Evolutionary conservation across 257 asterid genomes (phyloP).

Genomic region (Henckelia pumila): DNA sequence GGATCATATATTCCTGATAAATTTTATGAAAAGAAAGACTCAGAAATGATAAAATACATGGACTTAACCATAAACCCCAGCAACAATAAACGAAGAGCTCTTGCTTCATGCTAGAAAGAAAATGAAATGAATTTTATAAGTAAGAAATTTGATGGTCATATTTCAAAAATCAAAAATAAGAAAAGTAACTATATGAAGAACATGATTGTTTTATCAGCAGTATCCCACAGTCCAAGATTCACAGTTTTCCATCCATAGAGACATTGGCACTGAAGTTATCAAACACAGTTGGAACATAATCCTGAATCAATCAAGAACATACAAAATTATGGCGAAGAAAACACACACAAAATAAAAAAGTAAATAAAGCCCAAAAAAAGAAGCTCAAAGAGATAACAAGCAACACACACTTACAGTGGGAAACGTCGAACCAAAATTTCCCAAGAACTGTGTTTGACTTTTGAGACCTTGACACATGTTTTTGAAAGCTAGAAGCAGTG

Average conservation of each 20-base stretch:
- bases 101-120: background rate
- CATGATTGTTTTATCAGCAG: constrained; percentile 40
- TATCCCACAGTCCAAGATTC: constrained; percentile 62
- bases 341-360: background rate
- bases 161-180: background rate
- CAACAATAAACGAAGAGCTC: background rate
- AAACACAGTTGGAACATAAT: constrained; percentile 54
- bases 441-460: no score
- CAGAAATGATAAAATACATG: background rate
- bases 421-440: no score
- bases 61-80: background rate
- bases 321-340: background rate
- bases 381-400: background rate
- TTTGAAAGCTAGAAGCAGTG: no score
- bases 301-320: constrained; percentile 30
- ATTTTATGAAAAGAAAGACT: background rate
- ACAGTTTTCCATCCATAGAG: constrained; percentile 49
- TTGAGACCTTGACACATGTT: no score
- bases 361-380: background rate
- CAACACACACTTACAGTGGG: constrained; percentile 35
- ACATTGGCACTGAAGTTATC: constrained; percentile 59
- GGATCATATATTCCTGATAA: background rate
- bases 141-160: background rate
- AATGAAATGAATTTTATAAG: background rate
- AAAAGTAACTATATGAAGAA: background rate